Percentiles rank a stretch among this genome's conserved stretches.
These are phyloP conservation scores for Eleusine coracana DNA, from an alignment of 176 grass and related monocot species.

Conservation along the genomic window DNA sequence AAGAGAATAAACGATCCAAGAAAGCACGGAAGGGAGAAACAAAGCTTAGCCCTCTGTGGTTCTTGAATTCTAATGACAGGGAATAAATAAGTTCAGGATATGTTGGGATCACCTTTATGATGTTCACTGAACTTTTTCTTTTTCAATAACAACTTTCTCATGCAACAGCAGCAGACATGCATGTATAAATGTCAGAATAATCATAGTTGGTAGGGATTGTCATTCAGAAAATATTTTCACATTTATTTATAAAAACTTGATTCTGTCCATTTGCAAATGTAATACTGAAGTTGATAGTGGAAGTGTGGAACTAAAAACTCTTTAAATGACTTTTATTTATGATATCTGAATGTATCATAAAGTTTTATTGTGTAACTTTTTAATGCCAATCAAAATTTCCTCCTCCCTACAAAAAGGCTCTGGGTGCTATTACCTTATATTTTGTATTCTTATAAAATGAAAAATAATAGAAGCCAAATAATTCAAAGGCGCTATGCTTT, in stretches of 20 bases:
- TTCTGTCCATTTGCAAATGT: not conserved
- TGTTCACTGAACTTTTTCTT: not conserved
- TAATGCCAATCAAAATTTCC: no score
- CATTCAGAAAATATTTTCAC: not conserved
- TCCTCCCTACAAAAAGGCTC: no score
- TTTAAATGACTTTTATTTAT: no score
- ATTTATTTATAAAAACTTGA: no score
- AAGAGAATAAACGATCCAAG: slow-evolving; percentile 31
- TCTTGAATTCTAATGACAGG: slow-evolving; percentile 1
- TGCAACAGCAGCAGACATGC: not conserved
- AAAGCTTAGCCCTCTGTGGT: not conserved
- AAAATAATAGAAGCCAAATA: slow-evolving; percentile 18
- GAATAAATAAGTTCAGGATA: not conserved
- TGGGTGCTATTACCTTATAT: no score
- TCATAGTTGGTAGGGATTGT: not conserved
- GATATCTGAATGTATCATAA: no score
- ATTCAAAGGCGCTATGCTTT: not conserved
- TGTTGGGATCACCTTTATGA: not conserved
- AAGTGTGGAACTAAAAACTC: no score
- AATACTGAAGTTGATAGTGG: no score
- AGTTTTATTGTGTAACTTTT: no score
- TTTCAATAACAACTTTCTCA: not conserved
- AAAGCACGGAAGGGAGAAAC: slow-evolving; percentile 5
- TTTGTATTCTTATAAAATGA: not conserved
- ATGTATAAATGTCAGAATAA: not conserved